phyloP scores from a whole-genome alignment of 83 land plant species.

The Diphasiastrum complanatum region DNA sequence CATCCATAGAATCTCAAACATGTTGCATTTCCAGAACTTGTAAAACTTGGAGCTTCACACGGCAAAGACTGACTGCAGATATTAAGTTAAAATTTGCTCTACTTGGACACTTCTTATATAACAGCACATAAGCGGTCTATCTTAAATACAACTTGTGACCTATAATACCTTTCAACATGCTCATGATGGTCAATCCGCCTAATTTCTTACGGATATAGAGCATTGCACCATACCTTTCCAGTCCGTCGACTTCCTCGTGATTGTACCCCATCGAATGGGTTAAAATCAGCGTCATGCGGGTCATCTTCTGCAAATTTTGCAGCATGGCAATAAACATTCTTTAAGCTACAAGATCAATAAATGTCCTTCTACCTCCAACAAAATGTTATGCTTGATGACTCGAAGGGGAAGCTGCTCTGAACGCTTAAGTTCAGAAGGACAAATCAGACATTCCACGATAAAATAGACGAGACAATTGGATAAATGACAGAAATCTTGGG shows the following conservation, averaged over 20 bases:
- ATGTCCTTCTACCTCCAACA: too few species aligned
- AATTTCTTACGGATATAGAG: slow-evolving; percentile 5
- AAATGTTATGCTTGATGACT: too few species aligned
- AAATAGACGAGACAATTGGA: too few species aligned
- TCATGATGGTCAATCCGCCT: background rate
- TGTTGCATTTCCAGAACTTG: slow-evolving; percentile 7
- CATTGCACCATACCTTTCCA: slow-evolving; percentile 18
- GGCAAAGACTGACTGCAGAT: too few species aligned
- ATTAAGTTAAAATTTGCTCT: background rate
- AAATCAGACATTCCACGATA: too few species aligned
- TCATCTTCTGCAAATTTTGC: slow-evolving; percentile 98
- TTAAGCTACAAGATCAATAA: too few species aligned
- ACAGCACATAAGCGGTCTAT: background rate
- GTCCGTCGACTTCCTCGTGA: slow-evolving; percentile 17
- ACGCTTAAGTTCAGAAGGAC: too few species aligned
- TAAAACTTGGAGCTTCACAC: background rate
- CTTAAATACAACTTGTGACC: background rate
- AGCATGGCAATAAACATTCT: too few species aligned
- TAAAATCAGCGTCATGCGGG: slow-evolving; percentile 91
- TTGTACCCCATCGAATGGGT: slow-evolving; percentile 52
- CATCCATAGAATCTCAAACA: background rate
- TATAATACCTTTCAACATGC: background rate
- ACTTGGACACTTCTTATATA: background rate
- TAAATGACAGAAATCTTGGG: too few species aligned
- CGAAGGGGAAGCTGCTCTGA: too few species aligned